phyloP scores from a whole-genome alignment of 2,329 filamentous ascomycete genomes.

The Hymenoscyphus linearis region DNA sequence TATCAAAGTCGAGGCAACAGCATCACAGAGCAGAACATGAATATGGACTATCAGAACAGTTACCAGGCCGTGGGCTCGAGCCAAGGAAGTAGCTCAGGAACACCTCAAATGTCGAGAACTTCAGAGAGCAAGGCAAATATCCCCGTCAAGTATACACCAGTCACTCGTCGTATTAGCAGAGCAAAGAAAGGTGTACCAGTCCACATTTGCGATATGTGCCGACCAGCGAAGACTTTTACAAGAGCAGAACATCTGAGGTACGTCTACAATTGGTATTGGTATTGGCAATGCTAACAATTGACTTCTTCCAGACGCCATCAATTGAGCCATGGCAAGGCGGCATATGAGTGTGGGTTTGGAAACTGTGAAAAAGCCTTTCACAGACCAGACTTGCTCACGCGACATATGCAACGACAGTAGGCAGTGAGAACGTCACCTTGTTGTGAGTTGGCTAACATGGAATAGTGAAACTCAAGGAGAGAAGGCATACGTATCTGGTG shows the following conservation, averaged over 20 bases:
- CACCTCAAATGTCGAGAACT: constrained; percentile 24
- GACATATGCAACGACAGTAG: constrained; percentile 50
- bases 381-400: constrained; percentile 53
- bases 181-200: constrained; percentile 34
- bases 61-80: constrained; percentile 23
- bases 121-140: constrained; percentile 24
- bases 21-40: constrained; percentile 16
- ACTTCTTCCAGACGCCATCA: constrained; percentile 49
- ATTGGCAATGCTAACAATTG: constrained; percentile 19
- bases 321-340: constrained; percentile 52
- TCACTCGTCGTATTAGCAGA: constrained; percentile 32
- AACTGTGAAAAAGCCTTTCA: constrained; percentile 55
- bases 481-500: constrained; percentile 30
- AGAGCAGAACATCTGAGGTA: constrained; percentile 58
- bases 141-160: constrained; percentile 33
- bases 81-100: constrained; percentile 22
- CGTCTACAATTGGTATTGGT: constrained; percentile 5
- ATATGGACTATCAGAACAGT: constrained; percentile 24
- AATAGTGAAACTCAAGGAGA: constrained; percentile 43
- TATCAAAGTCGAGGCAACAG: constrained; percentile 24
- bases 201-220: constrained; percentile 31
- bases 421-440: constrained; percentile 20
- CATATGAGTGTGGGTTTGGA: constrained; percentile 45
- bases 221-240: constrained; percentile 47
- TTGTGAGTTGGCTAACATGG: constrained; percentile 13